These are phyloP conservation scores for Fusarium sp. DNA, from an alignment of 2,329 filamentous ascomycete species.

Conservation along the genomic window DNA sequence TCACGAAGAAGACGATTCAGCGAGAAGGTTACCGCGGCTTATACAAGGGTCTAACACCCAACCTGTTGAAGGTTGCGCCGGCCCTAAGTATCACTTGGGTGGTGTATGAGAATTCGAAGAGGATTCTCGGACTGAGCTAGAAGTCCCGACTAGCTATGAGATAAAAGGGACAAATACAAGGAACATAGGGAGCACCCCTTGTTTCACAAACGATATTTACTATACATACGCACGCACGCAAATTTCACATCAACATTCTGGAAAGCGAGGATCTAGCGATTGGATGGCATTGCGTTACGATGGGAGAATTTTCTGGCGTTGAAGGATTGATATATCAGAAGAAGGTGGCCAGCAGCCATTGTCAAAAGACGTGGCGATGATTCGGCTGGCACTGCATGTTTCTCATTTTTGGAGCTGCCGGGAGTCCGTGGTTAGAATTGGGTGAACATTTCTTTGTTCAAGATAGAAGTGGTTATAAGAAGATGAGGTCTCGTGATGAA, in stretches of 20 bases:
- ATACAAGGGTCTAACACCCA: constrained; percentile 95
- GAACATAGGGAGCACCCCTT: background rate
- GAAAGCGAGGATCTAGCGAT: constrained; percentile 46
- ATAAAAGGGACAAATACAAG: constrained; percentile 13
- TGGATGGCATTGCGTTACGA: constrained; percentile 46
- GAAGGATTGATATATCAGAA: constrained; percentile 42
- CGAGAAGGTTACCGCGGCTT: constrained; percentile 87
- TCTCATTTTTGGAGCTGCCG: constrained; percentile 35
- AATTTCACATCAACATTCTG: constrained; percentile 42
- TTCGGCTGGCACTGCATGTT: constrained; percentile 20
- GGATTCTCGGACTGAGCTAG: constrained; percentile 68
- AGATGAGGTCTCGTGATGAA: constrained; percentile 29
- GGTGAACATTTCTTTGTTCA: constrained; percentile 37
- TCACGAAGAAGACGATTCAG: constrained; percentile 83
- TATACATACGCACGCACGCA: constrained; percentile 29
- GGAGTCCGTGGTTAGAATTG: constrained; percentile 47
- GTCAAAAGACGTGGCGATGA: constrained; percentile 9
- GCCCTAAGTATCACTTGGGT: constrained; percentile 96
- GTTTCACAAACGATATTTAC: constrained; percentile 28
- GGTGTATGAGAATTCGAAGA: constrained; percentile 92
- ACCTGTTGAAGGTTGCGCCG: constrained; percentile 94
- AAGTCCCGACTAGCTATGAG: background rate
- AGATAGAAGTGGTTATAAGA: constrained; percentile 37
- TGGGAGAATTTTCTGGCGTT: constrained; percentile 40
- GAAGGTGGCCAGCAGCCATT: constrained; percentile 13